phyloP scores from a whole-genome alignment of 1,139 yeast species.

The Blastobotrys arbuscula region DNA sequence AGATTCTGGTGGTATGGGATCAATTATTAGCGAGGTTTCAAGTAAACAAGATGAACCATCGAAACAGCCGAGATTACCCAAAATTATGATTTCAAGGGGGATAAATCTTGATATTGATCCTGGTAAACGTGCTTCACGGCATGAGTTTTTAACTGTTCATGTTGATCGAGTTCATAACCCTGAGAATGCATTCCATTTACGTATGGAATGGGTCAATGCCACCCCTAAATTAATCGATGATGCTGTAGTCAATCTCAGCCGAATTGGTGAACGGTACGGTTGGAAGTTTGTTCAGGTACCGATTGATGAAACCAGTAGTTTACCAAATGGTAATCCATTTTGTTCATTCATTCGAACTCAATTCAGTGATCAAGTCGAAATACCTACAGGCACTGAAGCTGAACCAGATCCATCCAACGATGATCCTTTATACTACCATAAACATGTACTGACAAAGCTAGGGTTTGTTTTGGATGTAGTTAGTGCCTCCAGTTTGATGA shows the following conservation, averaged over 20 bases:
- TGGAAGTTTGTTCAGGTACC: conserved; percentile 87
- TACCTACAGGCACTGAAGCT: not conserved
- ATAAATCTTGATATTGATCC: conserved; percentile 77
- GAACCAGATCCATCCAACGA: conserved; percentile 21
- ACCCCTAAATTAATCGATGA: conserved; percentile 89
- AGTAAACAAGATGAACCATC: conserved; percentile 12
- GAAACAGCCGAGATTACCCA: conserved; percentile 22
- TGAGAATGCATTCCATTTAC: conserved; percentile 85
- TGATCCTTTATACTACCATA: conserved; percentile 55
- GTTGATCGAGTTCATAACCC: conserved; percentile 92
- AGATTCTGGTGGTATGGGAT: conserved; percentile 12
- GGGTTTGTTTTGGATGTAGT: conserved; percentile 83
- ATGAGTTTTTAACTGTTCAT: conserved; percentile 77
- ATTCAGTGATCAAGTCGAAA: not conserved
- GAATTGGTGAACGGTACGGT: conserved; percentile 83
- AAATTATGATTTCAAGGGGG: conserved; percentile 50
- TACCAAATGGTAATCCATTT: conserved; percentile 77
- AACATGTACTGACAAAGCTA: conserved; percentile 54
- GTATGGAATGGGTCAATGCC: conserved; percentile 89
- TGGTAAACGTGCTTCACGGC: conserved; percentile 59
- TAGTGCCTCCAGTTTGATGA: conserved; percentile 38
- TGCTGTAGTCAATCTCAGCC: conserved; percentile 70
- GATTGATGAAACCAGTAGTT: conserved; percentile 74
- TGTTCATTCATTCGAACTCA: conserved; percentile 66
- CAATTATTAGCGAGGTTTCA: conserved; percentile 11